Evolutionary conservation across 495 filamentous ascomycete species (phyloP).

Genomic region (Saxophila tyrrhenica): DNA sequence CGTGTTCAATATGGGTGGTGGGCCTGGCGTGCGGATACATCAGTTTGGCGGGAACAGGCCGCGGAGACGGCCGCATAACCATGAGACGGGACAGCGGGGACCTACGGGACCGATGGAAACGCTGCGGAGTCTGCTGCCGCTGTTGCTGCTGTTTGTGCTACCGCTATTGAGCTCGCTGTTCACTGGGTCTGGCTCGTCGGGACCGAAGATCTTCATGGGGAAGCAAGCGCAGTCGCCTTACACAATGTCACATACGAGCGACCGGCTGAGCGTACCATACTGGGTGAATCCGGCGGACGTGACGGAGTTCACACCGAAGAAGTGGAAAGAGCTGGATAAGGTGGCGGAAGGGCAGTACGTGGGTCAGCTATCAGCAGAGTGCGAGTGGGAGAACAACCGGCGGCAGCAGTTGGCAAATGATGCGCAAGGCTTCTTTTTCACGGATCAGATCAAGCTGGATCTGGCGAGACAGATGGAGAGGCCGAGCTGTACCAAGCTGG

Average conservation of each 20-base stretch:
- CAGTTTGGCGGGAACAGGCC: constrained; percentile 39
- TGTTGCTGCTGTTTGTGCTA: constrained; percentile 79
- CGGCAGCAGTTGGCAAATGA: constrained; percentile 59
- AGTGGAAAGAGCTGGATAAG: constrained; percentile 63
- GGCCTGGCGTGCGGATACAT: constrained; percentile 41
- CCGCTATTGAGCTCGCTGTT: constrained; percentile 77
- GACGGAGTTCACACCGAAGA: constrained; percentile 49
- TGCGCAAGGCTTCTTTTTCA: constrained; percentile 81
- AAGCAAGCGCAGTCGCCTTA: constrained; percentile 47
- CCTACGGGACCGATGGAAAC: constrained; percentile 11
- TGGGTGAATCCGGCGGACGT: constrained; percentile 73
- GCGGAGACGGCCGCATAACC: constrained; percentile 25
- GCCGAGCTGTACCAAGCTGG: constrained; percentile 44
- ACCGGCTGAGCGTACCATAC: constrained; percentile 62
- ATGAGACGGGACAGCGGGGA: constrained; percentile 16
- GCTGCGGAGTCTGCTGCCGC: constrained; percentile 59
- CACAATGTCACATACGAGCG: constrained; percentile 61
- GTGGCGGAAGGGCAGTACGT: constrained; percentile 65
- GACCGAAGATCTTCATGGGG: constrained; percentile 64
- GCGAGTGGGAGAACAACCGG: constrained; percentile 54
- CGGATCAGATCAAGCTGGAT: constrained; percentile 65
- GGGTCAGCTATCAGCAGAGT: constrained; percentile 50
- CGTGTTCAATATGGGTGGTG: constrained; percentile 79
- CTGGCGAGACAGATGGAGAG: constrained; percentile 49
- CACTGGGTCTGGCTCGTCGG: constrained; percentile 42